Evolutionary conservation across 192 early-diverging fungal species (phyloP).

Genomic region (Nowakowskiella sp.): DNA sequence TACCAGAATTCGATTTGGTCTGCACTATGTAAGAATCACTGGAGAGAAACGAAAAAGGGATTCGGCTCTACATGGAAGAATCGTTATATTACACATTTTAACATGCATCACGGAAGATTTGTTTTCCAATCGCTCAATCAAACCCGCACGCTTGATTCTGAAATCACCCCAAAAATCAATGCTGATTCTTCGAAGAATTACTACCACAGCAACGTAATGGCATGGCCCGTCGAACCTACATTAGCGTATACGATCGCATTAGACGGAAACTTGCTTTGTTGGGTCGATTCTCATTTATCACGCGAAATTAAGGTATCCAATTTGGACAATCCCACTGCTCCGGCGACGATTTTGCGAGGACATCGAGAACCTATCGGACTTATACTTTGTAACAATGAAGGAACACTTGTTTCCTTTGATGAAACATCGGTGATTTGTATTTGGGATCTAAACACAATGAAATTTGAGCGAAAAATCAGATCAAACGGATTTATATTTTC

Average conservation of each 20-base stretch:
- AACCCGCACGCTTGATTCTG: background rate
- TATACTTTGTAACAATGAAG: conserved; percentile 26
- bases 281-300: conserved; percentile 12
- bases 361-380: conserved; percentile 21
- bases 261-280: conserved; percentile 8
- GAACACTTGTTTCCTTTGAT: conserved; percentile 23
- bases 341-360: conserved; percentile 4
- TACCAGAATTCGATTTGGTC: conserved; percentile 16
- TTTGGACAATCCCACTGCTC: too few relatives aligned
- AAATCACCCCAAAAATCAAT: background rate
- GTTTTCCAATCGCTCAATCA: conserved; percentile 1
- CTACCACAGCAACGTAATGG: conserved; percentile 11
- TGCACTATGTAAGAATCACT: conserved; percentile 1
- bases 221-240: conserved; percentile 23
- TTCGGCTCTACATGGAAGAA: conserved; percentile 11
- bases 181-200: background rate
- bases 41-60: background rate
- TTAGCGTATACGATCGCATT: conserved; percentile 24
- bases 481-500: conserved; percentile 25
- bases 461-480: conserved; percentile 21
- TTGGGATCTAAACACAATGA: conserved; percentile 20
- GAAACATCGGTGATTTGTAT: conserved; percentile 21
- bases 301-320: too few relatives aligned
- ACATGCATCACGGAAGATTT: conserved; percentile 13
- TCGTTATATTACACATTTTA: conserved; percentile 15